These are phyloP conservation scores for Beauveria australis DNA, from an alignment of 2,329 filamentous ascomycete species.

Conservation along the genomic window DNA sequence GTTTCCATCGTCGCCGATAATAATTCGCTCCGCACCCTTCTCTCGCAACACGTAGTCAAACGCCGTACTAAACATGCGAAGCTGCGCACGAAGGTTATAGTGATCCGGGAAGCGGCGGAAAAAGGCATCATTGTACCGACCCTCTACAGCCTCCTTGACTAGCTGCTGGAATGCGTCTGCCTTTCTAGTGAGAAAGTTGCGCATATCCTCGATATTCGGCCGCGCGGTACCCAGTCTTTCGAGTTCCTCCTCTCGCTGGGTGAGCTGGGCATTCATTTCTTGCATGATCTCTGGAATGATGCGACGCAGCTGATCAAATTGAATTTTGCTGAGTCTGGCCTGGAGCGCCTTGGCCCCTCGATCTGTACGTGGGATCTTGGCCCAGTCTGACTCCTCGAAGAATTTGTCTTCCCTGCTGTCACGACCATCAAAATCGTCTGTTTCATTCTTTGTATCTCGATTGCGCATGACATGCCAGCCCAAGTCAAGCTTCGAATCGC, in stretches of 20 bases:
- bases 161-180: conserved; percentile 22
- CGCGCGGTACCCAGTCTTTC: conserved; percentile 10
- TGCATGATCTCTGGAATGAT: conserved; percentile 16
- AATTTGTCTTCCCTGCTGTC: conserved; percentile 22
- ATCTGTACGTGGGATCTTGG: neutral
- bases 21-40: conserved; percentile 10
- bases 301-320: conserved; percentile 17
- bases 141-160: conserved; percentile 9
- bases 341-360: conserved; percentile 21
- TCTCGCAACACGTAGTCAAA: conserved; percentile 14
- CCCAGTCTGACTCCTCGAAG: conserved; percentile 16
- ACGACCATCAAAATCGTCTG: conserved; percentile 11
- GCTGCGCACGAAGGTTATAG: conserved; percentile 16
- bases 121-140: conserved; percentile 19
- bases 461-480: conserved; percentile 47
- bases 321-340: conserved; percentile 20
- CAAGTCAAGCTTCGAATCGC: conserved; percentile 21
- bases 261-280: conserved; percentile 13
- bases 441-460: conserved; percentile 22
- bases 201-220: conserved; percentile 16
- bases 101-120: conserved; percentile 17
- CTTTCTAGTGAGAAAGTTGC: conserved; percentile 21
- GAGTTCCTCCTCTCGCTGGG: conserved; percentile 8
- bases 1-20: conserved; percentile 4
- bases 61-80: conserved; percentile 15